Conservation (phyloP, 257 asterid species). For the Capsicum chinense region DNA sequence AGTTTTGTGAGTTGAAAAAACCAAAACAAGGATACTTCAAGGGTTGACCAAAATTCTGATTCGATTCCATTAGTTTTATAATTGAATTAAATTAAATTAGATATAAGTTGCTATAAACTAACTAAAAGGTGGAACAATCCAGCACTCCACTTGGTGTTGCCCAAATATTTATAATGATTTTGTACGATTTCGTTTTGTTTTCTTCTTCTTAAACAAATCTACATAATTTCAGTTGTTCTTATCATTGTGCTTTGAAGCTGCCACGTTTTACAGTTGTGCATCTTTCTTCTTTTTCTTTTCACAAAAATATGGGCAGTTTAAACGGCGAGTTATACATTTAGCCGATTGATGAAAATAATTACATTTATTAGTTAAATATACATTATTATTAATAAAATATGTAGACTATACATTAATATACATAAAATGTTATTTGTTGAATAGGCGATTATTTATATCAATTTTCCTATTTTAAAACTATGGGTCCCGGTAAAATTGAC, state of each 20-base stretch:
- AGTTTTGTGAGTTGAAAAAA: constrained; percentile 10
- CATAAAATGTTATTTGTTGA: too few species aligned
- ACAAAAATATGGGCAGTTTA: too few species aligned
- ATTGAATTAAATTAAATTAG: background rate
- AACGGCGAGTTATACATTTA: too few species aligned
- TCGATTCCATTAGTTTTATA: background rate
- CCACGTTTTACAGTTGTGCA: background rate
- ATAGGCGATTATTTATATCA: too few species aligned
- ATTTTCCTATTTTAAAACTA: background rate
- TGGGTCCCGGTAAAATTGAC: background rate
- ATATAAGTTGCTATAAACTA: background rate
- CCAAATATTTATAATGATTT: constrained; percentile 24
- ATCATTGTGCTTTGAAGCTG: background rate
- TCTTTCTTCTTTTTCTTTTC: background rate
- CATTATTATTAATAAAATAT: too few species aligned
- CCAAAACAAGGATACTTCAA: constrained; percentile 31
- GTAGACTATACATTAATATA: too few species aligned
- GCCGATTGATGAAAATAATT: too few species aligned
- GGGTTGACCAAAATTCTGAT: constrained; percentile 50
- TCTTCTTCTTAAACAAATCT: constrained; percentile 21
- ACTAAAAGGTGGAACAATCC: constrained; percentile 35
- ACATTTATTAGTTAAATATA: too few species aligned
- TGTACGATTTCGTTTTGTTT: constrained; percentile 29
- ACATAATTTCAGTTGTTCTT: constrained; percentile 25
- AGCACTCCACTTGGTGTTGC: constrained; percentile 36